phyloP scores from a whole-genome alignment of 495 filamentous ascomycete species.

The Penicillium soppii region DNA sequence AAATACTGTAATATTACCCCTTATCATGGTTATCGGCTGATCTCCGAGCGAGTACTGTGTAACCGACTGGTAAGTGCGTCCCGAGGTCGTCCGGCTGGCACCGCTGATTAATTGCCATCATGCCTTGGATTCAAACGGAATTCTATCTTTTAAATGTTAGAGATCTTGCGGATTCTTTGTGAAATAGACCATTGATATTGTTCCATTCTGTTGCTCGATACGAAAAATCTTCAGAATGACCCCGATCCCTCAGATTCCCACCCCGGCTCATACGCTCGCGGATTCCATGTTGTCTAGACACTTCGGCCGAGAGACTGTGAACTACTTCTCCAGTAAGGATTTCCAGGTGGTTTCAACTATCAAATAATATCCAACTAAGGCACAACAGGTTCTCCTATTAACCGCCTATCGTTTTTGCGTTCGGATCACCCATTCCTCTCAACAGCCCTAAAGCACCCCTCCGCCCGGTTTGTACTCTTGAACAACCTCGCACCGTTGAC shows the following conservation, averaged over 20 bases:
- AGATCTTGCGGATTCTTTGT: not conserved
- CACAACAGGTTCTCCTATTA: slow-evolving; percentile 62
- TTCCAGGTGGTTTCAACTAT: not conserved
- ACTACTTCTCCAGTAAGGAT: slow-evolving; percentile 83
- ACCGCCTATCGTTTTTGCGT: slow-evolving; percentile 84
- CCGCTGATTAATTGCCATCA: slow-evolving; percentile 28
- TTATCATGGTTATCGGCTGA: slow-evolving; percentile 4
- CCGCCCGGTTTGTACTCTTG: slow-evolving; percentile 71
- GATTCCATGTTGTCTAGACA: slow-evolving; percentile 83
- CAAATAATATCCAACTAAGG: slow-evolving; percentile 14
- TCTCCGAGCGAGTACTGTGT: slow-evolving; percentile 18
- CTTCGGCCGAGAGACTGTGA: slow-evolving; percentile 87
- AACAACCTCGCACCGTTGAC: slow-evolving; percentile 76
- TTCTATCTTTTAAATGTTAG: not conserved
- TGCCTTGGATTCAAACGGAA: not conserved
- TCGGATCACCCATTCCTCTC: slow-evolving; percentile 76
- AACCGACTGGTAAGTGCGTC: slow-evolving; percentile 5
- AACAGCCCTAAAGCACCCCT: slow-evolving; percentile 68
- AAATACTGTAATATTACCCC: not conserved
- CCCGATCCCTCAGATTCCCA: slow-evolving; percentile 42
- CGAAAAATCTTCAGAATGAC: slow-evolving; percentile 27
- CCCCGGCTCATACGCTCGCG: slow-evolving; percentile 60
- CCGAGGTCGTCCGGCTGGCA: slow-evolving; percentile 14
- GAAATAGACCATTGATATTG: not conserved
- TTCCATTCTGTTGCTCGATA: not conserved